Evolutionary conservation across 176 grass and related monocot genomes (phyloP).

Genomic region (Oryza meridionalis): DNA sequence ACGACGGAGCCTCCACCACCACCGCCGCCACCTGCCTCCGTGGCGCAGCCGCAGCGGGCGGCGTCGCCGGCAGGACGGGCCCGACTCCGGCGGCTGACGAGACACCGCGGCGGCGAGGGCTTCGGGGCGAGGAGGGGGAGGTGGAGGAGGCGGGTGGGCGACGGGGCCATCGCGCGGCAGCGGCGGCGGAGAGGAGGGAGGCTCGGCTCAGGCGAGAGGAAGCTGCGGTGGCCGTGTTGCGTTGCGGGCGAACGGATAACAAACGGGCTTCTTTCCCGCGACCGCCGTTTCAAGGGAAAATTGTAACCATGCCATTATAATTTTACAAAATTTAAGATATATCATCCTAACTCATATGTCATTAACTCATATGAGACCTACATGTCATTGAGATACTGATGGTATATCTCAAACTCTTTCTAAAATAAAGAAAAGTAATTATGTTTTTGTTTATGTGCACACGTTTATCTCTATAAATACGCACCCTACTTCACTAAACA

Average conservation of each 20-base stretch:
- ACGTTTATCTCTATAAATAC: too few relatives aligned
- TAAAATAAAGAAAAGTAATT: too few relatives aligned
- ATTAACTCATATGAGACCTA: too few relatives aligned
- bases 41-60: constrained; percentile 33
- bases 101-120: background rate
- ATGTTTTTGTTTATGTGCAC: too few relatives aligned
- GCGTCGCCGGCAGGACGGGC: background rate
- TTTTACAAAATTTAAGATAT: too few relatives aligned
- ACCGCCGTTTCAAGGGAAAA: too few relatives aligned
- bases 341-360: too few relatives aligned
- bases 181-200: background rate
- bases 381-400: too few relatives aligned
- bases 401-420: too few relatives aligned
- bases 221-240: background rate
- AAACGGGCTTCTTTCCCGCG: constrained; percentile 29
- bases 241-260: constrained; percentile 22
- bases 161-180: constrained; percentile 30
- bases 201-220: constrained; percentile 8
- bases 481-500: too few relatives aligned
- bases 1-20: constrained; percentile 40
- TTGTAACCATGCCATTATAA: too few relatives aligned
- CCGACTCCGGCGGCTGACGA: background rate
- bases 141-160: constrained; percentile 24
- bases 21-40: constrained; percentile 5
- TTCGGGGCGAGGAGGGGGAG: constrained; percentile 21